A percentile compares a stretch with the other conserved stretches of the same genome.
phyloP scores from a whole-genome alignment of 192 early-diverging fungal species.

The Gonapodya prolifera region DNA sequence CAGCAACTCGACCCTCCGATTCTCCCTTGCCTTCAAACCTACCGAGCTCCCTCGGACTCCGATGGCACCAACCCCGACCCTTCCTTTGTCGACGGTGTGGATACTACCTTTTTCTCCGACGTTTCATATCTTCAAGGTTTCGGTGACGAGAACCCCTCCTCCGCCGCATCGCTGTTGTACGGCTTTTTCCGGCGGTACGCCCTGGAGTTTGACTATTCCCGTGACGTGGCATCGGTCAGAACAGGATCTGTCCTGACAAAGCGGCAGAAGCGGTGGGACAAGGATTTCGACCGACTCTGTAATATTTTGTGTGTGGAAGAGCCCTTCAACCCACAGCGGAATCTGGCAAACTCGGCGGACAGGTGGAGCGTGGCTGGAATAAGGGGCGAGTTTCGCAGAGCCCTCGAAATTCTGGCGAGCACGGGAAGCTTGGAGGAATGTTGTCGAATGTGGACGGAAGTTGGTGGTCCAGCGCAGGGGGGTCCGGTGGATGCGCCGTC shows the following conservation, averaged over 20 bases:
- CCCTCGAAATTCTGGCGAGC: slow-evolving; percentile 41
- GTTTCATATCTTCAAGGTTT: slow-evolving; percentile 49
- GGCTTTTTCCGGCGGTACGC: slow-evolving; percentile 70
- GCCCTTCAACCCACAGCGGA: slow-evolving; percentile 76
- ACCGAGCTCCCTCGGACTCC: slow-evolving; percentile 16
- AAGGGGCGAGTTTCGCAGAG: slow-evolving; percentile 67
- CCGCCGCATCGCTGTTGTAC: slow-evolving; percentile 65
- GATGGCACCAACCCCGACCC: slow-evolving; percentile 5
- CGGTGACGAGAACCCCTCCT: slow-evolving; percentile 56
- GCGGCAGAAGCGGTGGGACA: slow-evolving; percentile 74
- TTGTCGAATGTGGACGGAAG: no score
- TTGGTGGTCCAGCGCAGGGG: no score
- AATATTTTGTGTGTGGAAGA: slow-evolving; percentile 82
- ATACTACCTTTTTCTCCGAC: slow-evolving; percentile 66
- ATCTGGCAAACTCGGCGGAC: slow-evolving; percentile 85
- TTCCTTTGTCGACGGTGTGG: slow-evolving; percentile 28
- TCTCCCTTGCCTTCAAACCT: slow-evolving; percentile 70
- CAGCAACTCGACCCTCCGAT: slow-evolving; percentile 83
- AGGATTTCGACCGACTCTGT: slow-evolving; percentile 44
- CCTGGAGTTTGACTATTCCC: slow-evolving; percentile 73
- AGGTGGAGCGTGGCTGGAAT: slow-evolving; percentile 61
- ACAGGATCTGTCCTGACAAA: slow-evolving; percentile 70
- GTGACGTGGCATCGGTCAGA: slow-evolving; percentile 66
- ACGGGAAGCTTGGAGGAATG: slow-evolving; percentile 23
- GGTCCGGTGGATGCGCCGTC: no score